These are phyloP conservation scores for Veloboletus limbatus DNA, from an alignment of 1,284 basidiomycete species.

Conservation along the genomic window DNA sequence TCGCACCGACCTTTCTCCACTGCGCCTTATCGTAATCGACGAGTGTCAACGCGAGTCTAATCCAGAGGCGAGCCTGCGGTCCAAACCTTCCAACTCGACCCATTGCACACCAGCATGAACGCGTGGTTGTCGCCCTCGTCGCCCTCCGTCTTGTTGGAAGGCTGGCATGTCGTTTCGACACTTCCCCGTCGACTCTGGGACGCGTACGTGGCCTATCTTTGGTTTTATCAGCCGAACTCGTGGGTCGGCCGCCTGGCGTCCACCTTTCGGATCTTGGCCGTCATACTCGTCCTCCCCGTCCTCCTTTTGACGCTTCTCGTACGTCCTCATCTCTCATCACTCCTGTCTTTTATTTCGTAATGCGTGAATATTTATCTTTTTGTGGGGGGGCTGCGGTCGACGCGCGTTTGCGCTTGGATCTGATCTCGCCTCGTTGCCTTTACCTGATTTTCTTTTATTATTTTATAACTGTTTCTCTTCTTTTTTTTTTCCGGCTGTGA, in stretches of 20 bases:
- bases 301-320: slow-evolving; percentile 65
- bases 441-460: background rate
- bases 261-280: slow-evolving; percentile 60
- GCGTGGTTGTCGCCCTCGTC: background rate
- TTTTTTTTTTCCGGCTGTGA: background rate
- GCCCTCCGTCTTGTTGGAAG: slow-evolving; percentile 16
- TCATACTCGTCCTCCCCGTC: slow-evolving; percentile 62
- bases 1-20: slow-evolving; percentile 19
- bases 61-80: too few species aligned
- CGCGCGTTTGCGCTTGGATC: too few species aligned
- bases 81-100: too few species aligned
- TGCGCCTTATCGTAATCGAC: slow-evolving; percentile 25
- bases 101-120: too few species aligned
- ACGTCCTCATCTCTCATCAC: slow-evolving; percentile 24
- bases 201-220: slow-evolving; percentile 58
- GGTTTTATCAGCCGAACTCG: slow-evolving; percentile 57
- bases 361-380: slow-evolving; percentile 12
- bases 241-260: slow-evolving; percentile 69
- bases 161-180: slow-evolving; percentile 9
- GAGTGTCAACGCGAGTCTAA: too few species aligned
- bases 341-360: slow-evolving; percentile 21
- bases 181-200: slow-evolving; percentile 43
- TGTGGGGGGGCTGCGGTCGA: too few species aligned
- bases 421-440: slow-evolving; percentile 3
- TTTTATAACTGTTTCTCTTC: background rate